Evolutionary conservation across 2,329 filamentous ascomycete species (phyloP), one percentile per base, ranked within the genome.

Genomic region (Ambrosiella cleistominuta): DNA sequence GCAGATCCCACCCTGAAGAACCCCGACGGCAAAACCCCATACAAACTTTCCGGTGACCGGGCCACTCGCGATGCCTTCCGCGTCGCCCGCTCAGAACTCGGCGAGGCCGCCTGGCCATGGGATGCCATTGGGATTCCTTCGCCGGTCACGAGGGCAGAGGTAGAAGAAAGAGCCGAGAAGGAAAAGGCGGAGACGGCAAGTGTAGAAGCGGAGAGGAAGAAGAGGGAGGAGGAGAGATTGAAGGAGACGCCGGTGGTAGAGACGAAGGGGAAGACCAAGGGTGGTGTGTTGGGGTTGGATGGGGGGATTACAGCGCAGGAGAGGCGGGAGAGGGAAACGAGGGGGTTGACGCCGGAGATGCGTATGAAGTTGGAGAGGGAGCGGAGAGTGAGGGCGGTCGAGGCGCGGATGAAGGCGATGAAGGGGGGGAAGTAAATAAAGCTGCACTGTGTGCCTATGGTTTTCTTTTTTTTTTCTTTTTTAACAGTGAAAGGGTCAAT

Each of bases 1-100:
- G 86, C 88, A 1, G 81, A 95, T 64, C 93, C 93, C 0, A 82
- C 81, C 0, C 58, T 83, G 1, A 68, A 69, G 35, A 95, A 86
- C 66, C 73, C 69, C 2, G 88, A 96, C 62, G 86, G 85, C n/a
- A 89, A 86, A 68, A 86, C 87, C 0, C 71, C 93, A 0, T 97
- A 95, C 67, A 88, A 95, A 58, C 78, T 98, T 1, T 82, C 88
- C 0, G 88, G 91, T 47, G 39, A 97, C 67, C 81, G 89, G 3
- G 71, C 83, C 1, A 96, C 90, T 0, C 81, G 91, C 1, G 90
- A 97, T 66, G 87, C 90, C 0, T 98, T 98, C 71, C 85, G 93
- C 1, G 81, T 96, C 1, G 88, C 89, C 3, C 85, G 93, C 6
- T 78, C 80, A 38, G 86, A 94, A 66, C 74, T 96, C 1, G 90